phyloP scores from a whole-genome alignment of 2,329 filamentous ascomycete genomes.

The Sporothrix dimorphospora region DNA sequence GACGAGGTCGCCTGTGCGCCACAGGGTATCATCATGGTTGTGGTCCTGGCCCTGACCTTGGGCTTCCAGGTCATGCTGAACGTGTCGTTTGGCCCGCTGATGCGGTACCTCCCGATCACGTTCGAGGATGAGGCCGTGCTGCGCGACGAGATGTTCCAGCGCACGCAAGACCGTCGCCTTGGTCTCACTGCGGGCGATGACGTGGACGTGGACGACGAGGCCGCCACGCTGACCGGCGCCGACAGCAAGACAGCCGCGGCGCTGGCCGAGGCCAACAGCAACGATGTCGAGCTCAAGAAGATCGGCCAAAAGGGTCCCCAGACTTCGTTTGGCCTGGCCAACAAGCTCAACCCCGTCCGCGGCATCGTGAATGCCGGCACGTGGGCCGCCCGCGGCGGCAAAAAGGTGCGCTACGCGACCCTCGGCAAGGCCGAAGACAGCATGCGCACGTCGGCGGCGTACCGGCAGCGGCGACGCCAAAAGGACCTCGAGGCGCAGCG shows the following conservation, averaged over 20 bases:
- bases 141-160: slow-evolving; percentile 87
- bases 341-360: slow-evolving; percentile 48
- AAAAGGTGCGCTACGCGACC: slow-evolving; percentile 53
- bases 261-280: slow-evolving; percentile 33
- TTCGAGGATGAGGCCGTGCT: slow-evolving; percentile 92
- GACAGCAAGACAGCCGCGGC: slow-evolving; percentile 21
- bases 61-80: slow-evolving; percentile 83
- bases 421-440: slow-evolving; percentile 47
- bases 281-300: slow-evolving; percentile 45
- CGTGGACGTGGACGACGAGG: slow-evolving; percentile 44
- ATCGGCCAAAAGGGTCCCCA: slow-evolving; percentile 33
- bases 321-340: slow-evolving; percentile 35
- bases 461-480: slow-evolving; percentile 52
- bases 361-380: slow-evolving; percentile 53
- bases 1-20: slow-evolving; percentile 63
- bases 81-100: slow-evolving; percentile 78
- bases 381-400: slow-evolving; percentile 54
- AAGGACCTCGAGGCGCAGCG: slow-evolving; percentile 73
- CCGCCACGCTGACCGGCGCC: slow-evolving; percentile 37
- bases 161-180: slow-evolving; percentile 72
- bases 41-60: slow-evolving; percentile 69
- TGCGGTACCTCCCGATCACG: slow-evolving; percentile 89
- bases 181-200: slow-evolving; percentile 61
- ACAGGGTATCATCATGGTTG: slow-evolving; percentile 84
- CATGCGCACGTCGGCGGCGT: slow-evolving; percentile 50